Base-by-base conservation (phyloP, 73 alveolate species). In the Durusdinium trenchii region DNA sequence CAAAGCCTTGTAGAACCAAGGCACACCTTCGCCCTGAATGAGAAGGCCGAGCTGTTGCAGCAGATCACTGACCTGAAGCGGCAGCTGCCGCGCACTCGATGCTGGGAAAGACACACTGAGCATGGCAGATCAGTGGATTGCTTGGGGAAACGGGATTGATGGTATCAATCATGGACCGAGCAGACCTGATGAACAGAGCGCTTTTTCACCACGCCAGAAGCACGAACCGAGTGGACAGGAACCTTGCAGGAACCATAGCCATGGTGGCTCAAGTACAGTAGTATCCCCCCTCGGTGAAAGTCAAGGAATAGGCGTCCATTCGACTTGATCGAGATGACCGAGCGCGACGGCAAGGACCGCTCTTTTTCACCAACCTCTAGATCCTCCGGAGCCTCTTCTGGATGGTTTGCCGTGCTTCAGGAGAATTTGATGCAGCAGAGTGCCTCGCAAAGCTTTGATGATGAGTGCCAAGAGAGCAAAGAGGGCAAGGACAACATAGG, bases 21-120 rank as follows among this genome's bases (percentile, higher is more conserved):
- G 98, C 98, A 91, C 90, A 69, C 90, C 98, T 91, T 91, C 36
- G 98, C 98, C 43, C 50, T 91, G 85, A 91, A 91, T 52, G 98
- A 91, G n/a, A 91, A 91, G 57, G 98, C 98, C 46, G 98, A 91
- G 42, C 89, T 91, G 87, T 54, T 69, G 61, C 61, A 91, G 57
- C 40, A 47, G 89, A 42, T 91, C 75, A 45, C 52, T 28, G 89
- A 81, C 26, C 46, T 91, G 79, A 89, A 91, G 57, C 82, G 82
- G 45, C 84, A 91, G 89, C 61, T 91, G 98, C 75, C 43, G 26
- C 42, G 96, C 60, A 38, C 61, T 20, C 94, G 23, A 0, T 35
- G 94, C 52, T 69, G 30, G 3, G 46, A 35, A 5, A 9, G 14
- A 10, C 42, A 12, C 45, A 12, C 81, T 1, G 45, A 6, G 46